Conservation (phyloP, 2,329 filamentous ascomycete genomes). For the Balansia obtecta region DNA sequence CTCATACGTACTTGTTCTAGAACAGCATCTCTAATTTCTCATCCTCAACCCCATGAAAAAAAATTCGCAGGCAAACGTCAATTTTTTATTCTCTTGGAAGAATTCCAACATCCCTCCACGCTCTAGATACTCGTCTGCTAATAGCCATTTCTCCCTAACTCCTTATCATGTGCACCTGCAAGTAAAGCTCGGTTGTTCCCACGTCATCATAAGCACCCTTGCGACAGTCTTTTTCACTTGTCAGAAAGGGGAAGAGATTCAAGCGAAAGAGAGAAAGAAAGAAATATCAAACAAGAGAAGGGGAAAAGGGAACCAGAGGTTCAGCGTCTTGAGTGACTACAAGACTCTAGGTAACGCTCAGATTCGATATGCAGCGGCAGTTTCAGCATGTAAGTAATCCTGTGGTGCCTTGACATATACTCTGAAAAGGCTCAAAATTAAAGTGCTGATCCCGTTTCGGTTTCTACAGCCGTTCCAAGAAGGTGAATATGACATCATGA, state of each 20-base stretch:
- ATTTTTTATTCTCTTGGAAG: no score
- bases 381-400: conserved; percentile 11
- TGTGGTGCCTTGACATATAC: background rate
- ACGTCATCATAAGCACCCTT: no score
- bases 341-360: no score
- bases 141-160: no score
- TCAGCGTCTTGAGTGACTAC: background rate
- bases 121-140: no score
- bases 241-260: no score
- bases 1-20: background rate
- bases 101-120: no score
- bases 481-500: conserved; percentile 63
- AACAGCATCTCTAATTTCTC: no score
- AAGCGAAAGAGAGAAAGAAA: background rate
- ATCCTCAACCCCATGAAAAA: background rate
- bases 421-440: background rate
- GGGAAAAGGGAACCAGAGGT: background rate
- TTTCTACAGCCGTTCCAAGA: conserved; percentile 28
- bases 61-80: background rate
- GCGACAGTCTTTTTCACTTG: no score
- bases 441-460: background rate
- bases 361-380: conserved; percentile 8
- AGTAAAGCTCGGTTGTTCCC: no score
- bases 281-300: background rate
- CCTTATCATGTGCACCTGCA: no score